phyloP scores from a whole-genome alignment of 169 alveolate genomes.

The Plasmodium malariae region DNA sequence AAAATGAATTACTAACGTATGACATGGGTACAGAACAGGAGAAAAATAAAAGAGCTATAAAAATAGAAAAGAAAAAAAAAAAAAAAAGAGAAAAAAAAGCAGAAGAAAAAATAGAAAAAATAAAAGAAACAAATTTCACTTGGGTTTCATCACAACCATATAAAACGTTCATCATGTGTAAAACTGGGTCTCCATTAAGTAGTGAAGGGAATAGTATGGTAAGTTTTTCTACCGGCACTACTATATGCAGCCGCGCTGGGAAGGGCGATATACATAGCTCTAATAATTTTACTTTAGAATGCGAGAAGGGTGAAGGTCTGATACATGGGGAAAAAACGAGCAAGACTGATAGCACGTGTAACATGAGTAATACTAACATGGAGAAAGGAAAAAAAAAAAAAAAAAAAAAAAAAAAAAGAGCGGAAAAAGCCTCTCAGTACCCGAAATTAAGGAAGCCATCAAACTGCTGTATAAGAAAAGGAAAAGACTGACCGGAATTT shows the following conservation, averaged over 20 bases:
- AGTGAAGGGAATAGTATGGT: no score
- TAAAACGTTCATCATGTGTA: no score
- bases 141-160: no score
- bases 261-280: no score
- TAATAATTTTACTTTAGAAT: no score
- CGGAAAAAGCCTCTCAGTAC: background rate
- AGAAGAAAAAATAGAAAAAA: background rate
- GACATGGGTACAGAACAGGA: background rate
- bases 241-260: no score
- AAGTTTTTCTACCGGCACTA: no score
- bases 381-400: background rate
- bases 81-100: background rate
- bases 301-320: no score
- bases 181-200: no score
- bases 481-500: background rate
- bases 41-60: background rate
- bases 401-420: background rate
- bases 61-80: background rate
- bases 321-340: no score
- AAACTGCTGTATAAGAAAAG: background rate
- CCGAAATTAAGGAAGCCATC: background rate
- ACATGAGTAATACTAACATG: background rate
- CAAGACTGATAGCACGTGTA: no score
- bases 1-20: conserved; percentile 1
- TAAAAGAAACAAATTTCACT: no score